Percentiles rank a stretch among this genome's conserved stretches.
Conservation (phyloP, 345 rosid genomes). For the Gynandropsis gynandra region DNA sequence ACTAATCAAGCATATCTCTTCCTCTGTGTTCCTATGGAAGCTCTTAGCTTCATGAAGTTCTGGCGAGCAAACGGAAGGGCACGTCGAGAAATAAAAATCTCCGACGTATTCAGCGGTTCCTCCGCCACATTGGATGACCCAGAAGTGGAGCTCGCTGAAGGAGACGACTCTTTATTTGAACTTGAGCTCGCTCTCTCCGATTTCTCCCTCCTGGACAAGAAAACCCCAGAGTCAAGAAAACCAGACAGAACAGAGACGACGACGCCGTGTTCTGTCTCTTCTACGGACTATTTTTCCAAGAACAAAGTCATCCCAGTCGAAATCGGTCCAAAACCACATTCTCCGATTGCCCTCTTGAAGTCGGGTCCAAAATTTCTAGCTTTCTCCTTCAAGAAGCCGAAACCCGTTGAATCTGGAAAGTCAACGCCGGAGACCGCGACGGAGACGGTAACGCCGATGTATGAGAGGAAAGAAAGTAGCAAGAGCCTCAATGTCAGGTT, state of each 20-base stretch:
- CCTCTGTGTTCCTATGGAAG: slow-evolving; percentile 43
- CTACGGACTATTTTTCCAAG: slow-evolving; percentile 38
- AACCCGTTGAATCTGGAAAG: slow-evolving; percentile 31
- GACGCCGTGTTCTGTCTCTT: slow-evolving; percentile 30
- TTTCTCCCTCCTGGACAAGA: slow-evolving; percentile 20
- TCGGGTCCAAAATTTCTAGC: slow-evolving; percentile 52
- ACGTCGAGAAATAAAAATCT: slow-evolving; percentile 27
- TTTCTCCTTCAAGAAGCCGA: slow-evolving; percentile 50
- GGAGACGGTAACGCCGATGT: too few species aligned
- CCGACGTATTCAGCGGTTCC: not conserved
- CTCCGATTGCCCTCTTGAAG: slow-evolving; percentile 55
- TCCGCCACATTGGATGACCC: slow-evolving; percentile 14
- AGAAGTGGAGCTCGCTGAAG: slow-evolving; percentile 46
- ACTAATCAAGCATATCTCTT: slow-evolving; percentile 20
- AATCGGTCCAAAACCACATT: slow-evolving; percentile 42
- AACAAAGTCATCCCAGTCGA: slow-evolving; percentile 72
- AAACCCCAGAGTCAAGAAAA: slow-evolving; percentile 9
- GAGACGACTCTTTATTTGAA: slow-evolving; percentile 85
- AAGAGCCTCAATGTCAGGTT: too few species aligned
- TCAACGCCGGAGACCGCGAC: slow-evolving; percentile 24
- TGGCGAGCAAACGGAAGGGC: slow-evolving; percentile 34
- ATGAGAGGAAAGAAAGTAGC: too few species aligned
- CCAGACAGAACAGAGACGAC: slow-evolving; percentile 18
- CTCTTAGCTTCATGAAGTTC: slow-evolving; percentile 53
- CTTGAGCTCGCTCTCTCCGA: slow-evolving; percentile 61